phyloP scores from a whole-genome alignment of 345 rosid genomes.

The Citrus cavaleriei region DNA sequence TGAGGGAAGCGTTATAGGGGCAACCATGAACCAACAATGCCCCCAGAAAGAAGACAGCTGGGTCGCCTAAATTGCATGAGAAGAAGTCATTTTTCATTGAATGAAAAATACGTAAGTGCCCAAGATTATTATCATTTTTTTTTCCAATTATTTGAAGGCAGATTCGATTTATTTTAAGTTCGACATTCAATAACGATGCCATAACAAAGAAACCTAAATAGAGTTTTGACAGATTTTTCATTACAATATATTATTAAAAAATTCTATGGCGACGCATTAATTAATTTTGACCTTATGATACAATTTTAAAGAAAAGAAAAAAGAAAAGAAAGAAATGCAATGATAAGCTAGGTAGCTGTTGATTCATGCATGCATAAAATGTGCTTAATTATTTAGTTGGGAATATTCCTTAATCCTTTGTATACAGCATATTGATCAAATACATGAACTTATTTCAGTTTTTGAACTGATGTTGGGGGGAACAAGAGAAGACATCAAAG shows the following conservation, averaged over 20 bases:
- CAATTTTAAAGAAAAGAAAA: not conserved
- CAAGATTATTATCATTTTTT: too few species aligned
- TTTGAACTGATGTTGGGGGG: not conserved
- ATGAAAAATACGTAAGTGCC: not conserved
- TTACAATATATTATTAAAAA: too few species aligned
- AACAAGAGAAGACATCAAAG: not conserved
- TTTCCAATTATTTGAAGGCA: not conserved
- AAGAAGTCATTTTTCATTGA: not conserved
- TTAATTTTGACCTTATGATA: too few species aligned
- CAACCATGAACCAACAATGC: not conserved
- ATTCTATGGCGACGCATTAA: not conserved
- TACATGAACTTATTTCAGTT: not conserved
- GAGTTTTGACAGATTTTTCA: too few species aligned
- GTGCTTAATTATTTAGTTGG: not conserved
- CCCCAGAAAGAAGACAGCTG: not conserved
- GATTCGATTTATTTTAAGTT: too few species aligned
- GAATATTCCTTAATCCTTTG: slow-evolving; percentile 3
- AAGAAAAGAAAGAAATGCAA: not conserved
- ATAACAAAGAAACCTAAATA: not conserved
- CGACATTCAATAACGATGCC: not conserved
- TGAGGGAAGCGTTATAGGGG: not conserved
- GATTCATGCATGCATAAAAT: slow-evolving; percentile 2
- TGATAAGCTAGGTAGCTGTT: not conserved
- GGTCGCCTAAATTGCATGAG: not conserved
- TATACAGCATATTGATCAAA: not conserved